These are phyloP conservation scores for Trichoderma arundinaceum DNA, from an alignment of 2,329 filamentous ascomycete species.

Conservation along the genomic window DNA sequence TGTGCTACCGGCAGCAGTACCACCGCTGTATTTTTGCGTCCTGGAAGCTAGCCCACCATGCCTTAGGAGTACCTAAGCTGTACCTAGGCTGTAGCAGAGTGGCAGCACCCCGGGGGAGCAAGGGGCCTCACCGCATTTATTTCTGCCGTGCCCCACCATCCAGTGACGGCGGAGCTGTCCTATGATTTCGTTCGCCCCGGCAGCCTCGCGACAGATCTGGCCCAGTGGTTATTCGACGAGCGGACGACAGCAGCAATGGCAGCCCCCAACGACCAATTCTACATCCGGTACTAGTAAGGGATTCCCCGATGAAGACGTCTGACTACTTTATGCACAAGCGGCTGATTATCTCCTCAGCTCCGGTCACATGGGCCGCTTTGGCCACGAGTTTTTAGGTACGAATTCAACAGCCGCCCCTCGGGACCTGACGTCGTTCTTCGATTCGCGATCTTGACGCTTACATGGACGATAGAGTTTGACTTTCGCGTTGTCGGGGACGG, in stretches of 20 bases:
- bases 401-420: not conserved
- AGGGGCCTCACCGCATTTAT: constrained; percentile 31
- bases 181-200: not conserved
- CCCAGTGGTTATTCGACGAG: constrained; percentile 6
- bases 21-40: not conserved
- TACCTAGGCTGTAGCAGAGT: not conserved
- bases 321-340: constrained; percentile 1
- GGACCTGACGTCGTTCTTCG: not conserved
- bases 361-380: constrained; percentile 95
- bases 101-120: not conserved
- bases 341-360: constrained; percentile 64
- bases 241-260: constrained; percentile 59
- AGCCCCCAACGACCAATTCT: constrained; percentile 80
- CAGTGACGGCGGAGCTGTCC: constrained; percentile 23
- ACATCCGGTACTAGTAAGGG: constrained; percentile 91
- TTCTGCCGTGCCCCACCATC: constrained; percentile 35
- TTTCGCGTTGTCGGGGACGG: constrained; percentile 92
- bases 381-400: constrained; percentile 93
- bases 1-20: not conserved
- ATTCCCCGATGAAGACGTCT: too few relatives aligned
- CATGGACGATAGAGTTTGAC: constrained; percentile 78
- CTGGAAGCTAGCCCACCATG: not conserved
- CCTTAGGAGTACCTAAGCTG: not conserved
- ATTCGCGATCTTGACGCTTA: constrained; percentile 1
- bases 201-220: constrained; percentile 30